A percentile compares a stretch with the other conserved stretches of the same genome.
phyloP scores from a whole-genome alignment of 2,329 filamentous ascomycete species.

The Chrysoporthe austroafricana region DNA sequence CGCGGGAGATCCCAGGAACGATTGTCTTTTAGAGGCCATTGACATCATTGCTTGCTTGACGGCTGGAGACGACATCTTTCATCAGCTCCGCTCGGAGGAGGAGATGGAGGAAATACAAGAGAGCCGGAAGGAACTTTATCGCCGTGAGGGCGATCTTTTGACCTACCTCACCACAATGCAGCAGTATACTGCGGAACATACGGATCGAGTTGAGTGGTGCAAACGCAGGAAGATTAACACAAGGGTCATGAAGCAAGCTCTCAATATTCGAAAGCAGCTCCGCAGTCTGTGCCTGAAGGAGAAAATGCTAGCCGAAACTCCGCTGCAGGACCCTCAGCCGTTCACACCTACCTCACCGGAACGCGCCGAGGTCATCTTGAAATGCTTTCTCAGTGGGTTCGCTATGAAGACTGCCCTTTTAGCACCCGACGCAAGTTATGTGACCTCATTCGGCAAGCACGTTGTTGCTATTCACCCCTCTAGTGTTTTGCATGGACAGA shows the following conservation, averaged over 20 bases:
- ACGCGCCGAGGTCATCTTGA: conserved; percentile 58
- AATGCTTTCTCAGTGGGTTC: conserved; percentile 68
- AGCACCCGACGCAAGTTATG: conserved; percentile 63
- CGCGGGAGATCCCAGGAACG: conserved; percentile 69
- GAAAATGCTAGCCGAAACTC: too few species aligned
- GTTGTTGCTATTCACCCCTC: conserved; percentile 65
- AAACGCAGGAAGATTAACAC: conserved; percentile 58
- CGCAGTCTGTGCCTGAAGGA: conserved; percentile 59
- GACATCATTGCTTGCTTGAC: conserved; percentile 76
- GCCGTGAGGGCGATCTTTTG: conserved; percentile 67
- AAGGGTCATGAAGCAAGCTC: conserved; percentile 65
- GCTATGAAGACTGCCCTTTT: conserved; percentile 63
- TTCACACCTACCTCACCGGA: too few species aligned
- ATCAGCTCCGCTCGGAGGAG: conserved; percentile 62
- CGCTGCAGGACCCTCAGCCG: too few species aligned
- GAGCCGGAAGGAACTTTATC: conserved; percentile 59
- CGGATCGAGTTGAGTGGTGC: conserved; percentile 62
- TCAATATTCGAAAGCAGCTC: conserved; percentile 66
- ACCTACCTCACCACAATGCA: conserved; percentile 68
- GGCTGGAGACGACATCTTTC: conserved; percentile 65
- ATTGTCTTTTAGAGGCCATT: conserved; percentile 80
- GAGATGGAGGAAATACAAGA: conserved; percentile 57
- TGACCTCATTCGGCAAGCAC: conserved; percentile 63
- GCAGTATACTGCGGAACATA: conserved; percentile 60
- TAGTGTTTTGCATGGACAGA: conserved; percentile 65